Conservation (phyloP, 352 stramenopile species). For the Albugo candida region DNA sequence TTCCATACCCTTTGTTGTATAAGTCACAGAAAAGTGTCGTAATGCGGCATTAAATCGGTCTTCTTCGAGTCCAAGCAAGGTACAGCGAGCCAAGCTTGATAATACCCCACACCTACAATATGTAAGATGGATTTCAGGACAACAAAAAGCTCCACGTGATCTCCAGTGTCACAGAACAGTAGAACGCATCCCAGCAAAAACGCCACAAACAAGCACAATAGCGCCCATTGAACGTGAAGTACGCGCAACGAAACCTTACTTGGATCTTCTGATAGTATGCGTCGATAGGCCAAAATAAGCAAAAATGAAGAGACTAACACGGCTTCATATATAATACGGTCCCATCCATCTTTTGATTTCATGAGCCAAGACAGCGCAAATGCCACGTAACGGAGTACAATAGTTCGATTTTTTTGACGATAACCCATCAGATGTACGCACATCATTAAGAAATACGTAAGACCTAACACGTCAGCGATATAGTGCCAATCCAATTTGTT, state of each 20-base stretch:
- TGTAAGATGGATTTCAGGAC: conserved; percentile 10
- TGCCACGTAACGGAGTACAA: conserved; percentile 64
- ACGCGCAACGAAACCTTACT: conserved; percentile 30
- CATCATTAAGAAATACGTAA: conserved; percentile 70
- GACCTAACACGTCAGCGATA: conserved; percentile 73
- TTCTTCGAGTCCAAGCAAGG: conserved; percentile 71
- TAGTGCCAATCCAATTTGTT: conserved; percentile 64
- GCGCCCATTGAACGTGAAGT: conserved; percentile 29
- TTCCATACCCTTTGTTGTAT: background rate
- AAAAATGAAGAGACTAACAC: conserved; percentile 44
- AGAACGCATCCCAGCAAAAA: conserved; percentile 21
- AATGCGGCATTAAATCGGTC: conserved; percentile 49
- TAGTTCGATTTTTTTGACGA: conserved; percentile 64
- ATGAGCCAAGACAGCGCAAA: conserved; percentile 71
- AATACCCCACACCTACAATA: conserved; percentile 33
- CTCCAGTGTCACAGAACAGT: conserved; percentile 13
- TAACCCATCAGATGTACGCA: conserved; percentile 75
- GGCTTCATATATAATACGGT: conserved; percentile 44
- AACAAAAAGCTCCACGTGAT: conserved; percentile 50
- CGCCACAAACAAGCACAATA: conserved; percentile 21
- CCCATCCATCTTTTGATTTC: conserved; percentile 70
- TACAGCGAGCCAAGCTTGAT: conserved; percentile 56
- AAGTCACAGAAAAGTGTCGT: conserved; percentile 17
- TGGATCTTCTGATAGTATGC: conserved; percentile 17
- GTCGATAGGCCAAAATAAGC: conserved; percentile 27